Evolutionary conservation across 2,329 filamentous ascomycete species (phyloP).

Genomic region (Colletotrichum aenigma): DNA sequence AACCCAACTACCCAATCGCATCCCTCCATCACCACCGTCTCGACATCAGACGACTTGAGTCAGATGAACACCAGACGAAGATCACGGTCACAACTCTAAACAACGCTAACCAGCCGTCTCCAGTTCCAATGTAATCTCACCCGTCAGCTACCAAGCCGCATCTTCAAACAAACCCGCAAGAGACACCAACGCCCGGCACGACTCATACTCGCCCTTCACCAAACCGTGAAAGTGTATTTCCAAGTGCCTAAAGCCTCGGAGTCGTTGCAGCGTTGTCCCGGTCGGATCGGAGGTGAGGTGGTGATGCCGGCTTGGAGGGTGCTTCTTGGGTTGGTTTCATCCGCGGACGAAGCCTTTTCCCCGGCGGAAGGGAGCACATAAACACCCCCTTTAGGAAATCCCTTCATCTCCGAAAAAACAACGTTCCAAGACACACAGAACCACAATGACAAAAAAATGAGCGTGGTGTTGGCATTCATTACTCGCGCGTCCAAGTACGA

Average conservation of each 20-base stretch:
- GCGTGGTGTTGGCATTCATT: neutral
- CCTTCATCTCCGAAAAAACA: neutral
- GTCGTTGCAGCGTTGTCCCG: too few species aligned
- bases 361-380: neutral
- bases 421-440: neutral
- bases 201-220: neutral
- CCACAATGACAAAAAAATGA: neutral
- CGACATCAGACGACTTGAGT: neutral
- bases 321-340: too few species aligned
- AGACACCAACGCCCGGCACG: neutral
- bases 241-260: too few species aligned
- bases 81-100: neutral
- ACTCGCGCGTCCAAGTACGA: neutral
- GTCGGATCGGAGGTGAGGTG: too few species aligned
- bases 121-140: neutral
- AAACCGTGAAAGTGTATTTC: too few species aligned
- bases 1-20: neutral
- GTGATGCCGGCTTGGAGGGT: too few species aligned
- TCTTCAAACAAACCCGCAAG: neutral
- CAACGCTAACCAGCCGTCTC: neutral
- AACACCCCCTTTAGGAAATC: neutral
- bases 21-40: neutral
- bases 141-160: neutral
- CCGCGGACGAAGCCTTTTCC: too few species aligned
- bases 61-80: neutral